Base-by-base conservation (phyloP, 2,329 filamentous ascomycete genomes). In the Alternaria sp. region DNA sequence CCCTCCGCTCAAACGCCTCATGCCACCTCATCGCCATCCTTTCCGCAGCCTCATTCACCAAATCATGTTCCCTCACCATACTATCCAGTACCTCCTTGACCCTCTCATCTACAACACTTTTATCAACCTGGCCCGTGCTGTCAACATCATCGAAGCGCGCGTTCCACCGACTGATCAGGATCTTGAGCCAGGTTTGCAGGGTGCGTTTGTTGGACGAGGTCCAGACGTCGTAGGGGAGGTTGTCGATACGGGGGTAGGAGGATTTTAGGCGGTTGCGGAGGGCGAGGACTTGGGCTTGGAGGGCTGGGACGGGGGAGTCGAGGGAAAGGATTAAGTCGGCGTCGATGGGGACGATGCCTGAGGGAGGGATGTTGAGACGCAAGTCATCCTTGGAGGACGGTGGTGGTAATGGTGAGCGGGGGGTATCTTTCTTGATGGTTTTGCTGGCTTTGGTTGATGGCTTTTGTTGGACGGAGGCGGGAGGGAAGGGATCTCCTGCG, bases 121-220 rank as follows among this genome's bases (percentile, higher is more conserved):
- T 45, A 9, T 21, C 46, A 4, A 44, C 9, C 17, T 59, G 21
- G 1, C 46, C 36, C 6, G 28, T 26, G 1, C 46, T 19, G 1
- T 63, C 57, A 13, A 68, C 62, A 17, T 67, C 50, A 2, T 75
- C 67, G 11, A 72, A 70, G 0, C 73, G 64, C 17, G 65, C 68
- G 19, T 72, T 59, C 67, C 71, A 79, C 46, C 73, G 67, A 7
- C 45, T 60, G 0, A 68, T 47, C 0, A 79, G 45, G 12, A 78
- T 72, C 53, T 68, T 75, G 0, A 78, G 62, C 73, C 74, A 79
- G 1, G 66, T 73, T 44, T 69, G 67, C n/a, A 77, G 30, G 0
- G 68, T 68, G 9, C 63, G 55, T 15, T 62, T 62, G 26, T 73
- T 70, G 5, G 65, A 17, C 10, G 64, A 67, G 4, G 65, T 67